phyloP scores from a whole-genome alignment of 2,329 filamentous ascomycete species.

The Venturia aucupariae region DNA sequence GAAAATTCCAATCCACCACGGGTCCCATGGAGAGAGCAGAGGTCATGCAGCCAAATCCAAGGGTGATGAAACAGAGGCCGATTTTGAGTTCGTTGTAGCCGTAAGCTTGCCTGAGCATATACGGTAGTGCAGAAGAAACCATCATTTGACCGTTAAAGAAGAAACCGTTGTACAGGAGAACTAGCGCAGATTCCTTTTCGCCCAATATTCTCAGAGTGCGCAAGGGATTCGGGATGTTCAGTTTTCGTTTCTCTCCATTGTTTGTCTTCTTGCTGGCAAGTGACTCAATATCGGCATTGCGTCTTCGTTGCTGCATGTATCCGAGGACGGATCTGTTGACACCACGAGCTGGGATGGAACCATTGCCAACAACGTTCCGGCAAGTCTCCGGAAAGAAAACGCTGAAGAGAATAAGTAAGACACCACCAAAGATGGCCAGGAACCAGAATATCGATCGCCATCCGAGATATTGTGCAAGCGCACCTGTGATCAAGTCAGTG shows the following conservation, averaged over 20 bases:
- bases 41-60: slow-evolving; percentile 30
- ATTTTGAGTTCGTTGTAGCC: slow-evolving; percentile 39
- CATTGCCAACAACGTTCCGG: slow-evolving; percentile 24
- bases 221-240: slow-evolving; percentile 38
- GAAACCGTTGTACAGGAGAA: slow-evolving; percentile 26
- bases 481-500: not conserved
- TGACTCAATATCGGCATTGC: slow-evolving; percentile 6
- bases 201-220: slow-evolving; percentile 30
- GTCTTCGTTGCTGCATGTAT: slow-evolving; percentile 9
- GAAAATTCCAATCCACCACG: slow-evolving; percentile 63
- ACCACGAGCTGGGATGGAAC: slow-evolving; percentile 15
- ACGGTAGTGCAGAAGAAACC: slow-evolving; percentile 41
- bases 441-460: slow-evolving; percentile 36
- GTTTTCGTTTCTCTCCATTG: slow-evolving; percentile 22
- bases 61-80: slow-evolving; percentile 29
- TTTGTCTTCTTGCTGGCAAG: slow-evolving; percentile 4
- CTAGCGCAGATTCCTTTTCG: slow-evolving; percentile 33
- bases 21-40: slow-evolving; percentile 40
- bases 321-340: slow-evolving; percentile 14
- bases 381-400: slow-evolving; percentile 33
- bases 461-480: slow-evolving; percentile 27
- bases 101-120: slow-evolving; percentile 38
- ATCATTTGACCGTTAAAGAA: slow-evolving; percentile 17
- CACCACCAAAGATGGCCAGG: slow-evolving; percentile 31
- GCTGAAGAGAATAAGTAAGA: slow-evolving; percentile 25